Conservation (phyloP, 176 grass and related monocot species). For the Oryza coarctata region DNA sequence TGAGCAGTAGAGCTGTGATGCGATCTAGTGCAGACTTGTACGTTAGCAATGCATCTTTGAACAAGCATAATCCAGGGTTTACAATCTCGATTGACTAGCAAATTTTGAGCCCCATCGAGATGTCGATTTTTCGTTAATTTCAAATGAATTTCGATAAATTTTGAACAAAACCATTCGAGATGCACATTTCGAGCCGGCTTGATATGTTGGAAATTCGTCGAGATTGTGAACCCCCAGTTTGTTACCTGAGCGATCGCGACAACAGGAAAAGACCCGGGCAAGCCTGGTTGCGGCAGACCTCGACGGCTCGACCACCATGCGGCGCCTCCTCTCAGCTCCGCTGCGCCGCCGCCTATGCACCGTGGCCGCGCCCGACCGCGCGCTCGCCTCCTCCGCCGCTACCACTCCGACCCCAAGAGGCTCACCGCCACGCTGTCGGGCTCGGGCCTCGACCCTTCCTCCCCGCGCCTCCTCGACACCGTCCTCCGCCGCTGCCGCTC, state of each 20-base stretch:
- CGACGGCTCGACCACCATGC: background rate
- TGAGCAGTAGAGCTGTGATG: background rate
- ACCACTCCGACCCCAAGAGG: slow-evolving; percentile 48
- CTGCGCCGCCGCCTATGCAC: slow-evolving; percentile 31
- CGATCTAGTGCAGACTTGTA: background rate
- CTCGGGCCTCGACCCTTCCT: slow-evolving; percentile 52
- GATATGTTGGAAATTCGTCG: too few relatives aligned
- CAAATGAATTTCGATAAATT: too few relatives aligned
- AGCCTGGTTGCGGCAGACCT: too few relatives aligned
- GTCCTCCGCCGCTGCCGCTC: slow-evolving; percentile 67
- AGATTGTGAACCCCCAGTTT: too few relatives aligned
- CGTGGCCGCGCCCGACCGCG: slow-evolving; percentile 16
- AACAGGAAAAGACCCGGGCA: too few relatives aligned
- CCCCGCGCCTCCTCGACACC: slow-evolving; percentile 60
- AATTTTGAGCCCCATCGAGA: too few relatives aligned
- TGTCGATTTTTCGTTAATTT: too few relatives aligned
- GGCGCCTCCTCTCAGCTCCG: slow-evolving; percentile 18
- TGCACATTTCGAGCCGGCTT: too few relatives aligned
- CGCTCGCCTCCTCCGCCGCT: slow-evolving; percentile 45
- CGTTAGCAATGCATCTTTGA: background rate
- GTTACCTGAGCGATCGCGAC: too few relatives aligned
- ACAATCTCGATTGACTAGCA: too few relatives aligned
- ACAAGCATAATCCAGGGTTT: background rate
- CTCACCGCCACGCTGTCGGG: slow-evolving; percentile 51
- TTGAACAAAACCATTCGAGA: too few relatives aligned